Evolutionary conservation across 306 rosid species (phyloP).

Genomic region (Corylus heterophylla): DNA sequence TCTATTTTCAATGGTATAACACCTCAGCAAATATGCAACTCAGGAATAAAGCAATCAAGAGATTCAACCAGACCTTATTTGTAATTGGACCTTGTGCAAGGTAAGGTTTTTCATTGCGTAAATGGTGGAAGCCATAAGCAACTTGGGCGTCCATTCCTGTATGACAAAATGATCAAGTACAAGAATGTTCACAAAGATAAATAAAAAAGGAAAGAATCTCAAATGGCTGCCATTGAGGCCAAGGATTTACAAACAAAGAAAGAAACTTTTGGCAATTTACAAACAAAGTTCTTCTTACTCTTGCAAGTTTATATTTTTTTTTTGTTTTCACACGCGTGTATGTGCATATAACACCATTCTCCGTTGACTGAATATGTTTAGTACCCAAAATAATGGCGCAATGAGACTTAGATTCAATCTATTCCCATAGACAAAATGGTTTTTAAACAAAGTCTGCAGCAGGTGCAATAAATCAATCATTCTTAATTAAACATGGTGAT

Average conservation of each 20-base stretch:
- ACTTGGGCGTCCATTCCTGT: slow-evolving; percentile 99
- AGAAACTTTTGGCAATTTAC: not conserved
- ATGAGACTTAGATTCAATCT: not conserved
- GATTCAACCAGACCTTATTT: slow-evolving; percentile 65
- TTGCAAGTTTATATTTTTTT: not conserved
- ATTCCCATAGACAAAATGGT: too few species aligned
- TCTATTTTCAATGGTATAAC: not conserved
- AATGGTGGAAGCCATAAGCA: slow-evolving; percentile 94
- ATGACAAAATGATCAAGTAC: slow-evolving; percentile 29
- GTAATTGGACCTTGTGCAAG: slow-evolving; percentile 93
- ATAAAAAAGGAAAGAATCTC: slow-evolving; percentile 14
- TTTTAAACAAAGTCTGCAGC: not conserved
- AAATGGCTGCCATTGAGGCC: slow-evolving; percentile 15
- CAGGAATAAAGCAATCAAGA: slow-evolving; percentile 12
- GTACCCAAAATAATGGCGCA: not conserved
- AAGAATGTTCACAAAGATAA: slow-evolving; percentile 6
- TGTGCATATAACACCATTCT: not conserved
- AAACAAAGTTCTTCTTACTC: not conserved
- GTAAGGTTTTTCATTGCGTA: slow-evolving; percentile 86
- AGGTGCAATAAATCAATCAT: not conserved
- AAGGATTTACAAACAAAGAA: slow-evolving; percentile 6
- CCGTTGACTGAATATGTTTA: slow-evolving; percentile 14
- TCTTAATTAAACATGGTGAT: not conserved
- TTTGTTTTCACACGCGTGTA: not conserved
- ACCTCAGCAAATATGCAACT: slow-evolving; percentile 8